Percentiles rank a stretch among this genome's conserved stretches.
These are phyloP conservation scores for Rhodotorula glutinis DNA, from an alignment of 1,284 basidiomycete species.

Conservation along the genomic window DNA sequence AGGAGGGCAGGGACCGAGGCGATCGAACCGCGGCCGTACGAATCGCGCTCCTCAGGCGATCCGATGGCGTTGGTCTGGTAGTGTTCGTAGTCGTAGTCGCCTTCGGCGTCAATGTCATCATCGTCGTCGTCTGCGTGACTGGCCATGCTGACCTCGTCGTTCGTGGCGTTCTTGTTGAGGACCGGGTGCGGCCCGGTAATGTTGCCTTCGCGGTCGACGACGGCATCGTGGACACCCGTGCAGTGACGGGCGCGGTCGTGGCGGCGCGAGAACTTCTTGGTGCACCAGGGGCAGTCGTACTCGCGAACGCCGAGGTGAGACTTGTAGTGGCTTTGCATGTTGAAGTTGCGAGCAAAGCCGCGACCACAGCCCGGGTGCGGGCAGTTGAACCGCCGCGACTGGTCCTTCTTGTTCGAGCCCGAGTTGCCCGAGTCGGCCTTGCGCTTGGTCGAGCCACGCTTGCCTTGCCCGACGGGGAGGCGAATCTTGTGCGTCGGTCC, in stretches of 20 bases:
- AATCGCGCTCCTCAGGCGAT: conserved; percentile 6
- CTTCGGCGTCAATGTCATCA: not conserved
- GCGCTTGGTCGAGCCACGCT: conserved; percentile 24
- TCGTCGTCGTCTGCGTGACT: not conserved
- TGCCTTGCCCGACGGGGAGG: conserved; percentile 27
- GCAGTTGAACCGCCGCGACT: conserved; percentile 36
- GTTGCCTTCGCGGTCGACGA: conserved; percentile 29
- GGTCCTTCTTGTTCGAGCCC: conserved; percentile 21
- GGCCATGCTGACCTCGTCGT: not conserved
- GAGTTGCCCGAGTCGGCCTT: not conserved
- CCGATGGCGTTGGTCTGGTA: not conserved
- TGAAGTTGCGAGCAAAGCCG: conserved; percentile 43
- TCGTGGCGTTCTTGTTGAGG: not conserved
- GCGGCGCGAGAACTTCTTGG: conserved; percentile 42
- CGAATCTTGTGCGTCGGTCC: conserved; percentile 24
- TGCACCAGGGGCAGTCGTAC: conserved; percentile 40
- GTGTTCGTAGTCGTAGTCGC: conserved; percentile 1
- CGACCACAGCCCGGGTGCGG: conserved; percentile 40
- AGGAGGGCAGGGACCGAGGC: not conserved
- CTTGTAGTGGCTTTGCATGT: conserved; percentile 42
- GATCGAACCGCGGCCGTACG: not conserved
- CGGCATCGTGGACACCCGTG: conserved; percentile 39
- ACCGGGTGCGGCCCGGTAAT: conserved; percentile 3
- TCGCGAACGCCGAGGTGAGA: conserved; percentile 39
- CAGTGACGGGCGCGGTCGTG: conserved; percentile 43